These are phyloP conservation scores for Seminavis robusta DNA, from an alignment of 108 stramenopile species.

Conservation along the genomic window DNA sequence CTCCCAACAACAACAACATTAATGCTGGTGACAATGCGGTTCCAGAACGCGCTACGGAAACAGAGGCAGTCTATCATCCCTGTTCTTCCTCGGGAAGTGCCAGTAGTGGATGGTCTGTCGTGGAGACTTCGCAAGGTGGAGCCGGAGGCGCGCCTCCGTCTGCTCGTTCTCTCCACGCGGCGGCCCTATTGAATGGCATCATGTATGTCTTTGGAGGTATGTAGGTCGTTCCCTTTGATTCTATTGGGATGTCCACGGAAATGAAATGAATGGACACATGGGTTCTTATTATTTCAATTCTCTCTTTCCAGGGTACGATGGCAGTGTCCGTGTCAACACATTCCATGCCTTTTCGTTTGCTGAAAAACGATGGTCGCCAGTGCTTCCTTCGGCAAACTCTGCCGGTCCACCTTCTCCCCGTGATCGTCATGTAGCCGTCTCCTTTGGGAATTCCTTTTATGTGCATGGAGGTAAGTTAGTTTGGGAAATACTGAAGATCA, in stretches of 20 bases:
- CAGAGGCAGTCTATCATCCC: no score
- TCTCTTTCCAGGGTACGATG: no score
- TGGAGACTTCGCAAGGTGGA: conserved; percentile 5
- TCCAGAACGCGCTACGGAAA: no score
- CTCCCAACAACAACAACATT: no score
- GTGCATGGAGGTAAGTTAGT: conserved; percentile 89
- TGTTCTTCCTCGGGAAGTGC: no score
- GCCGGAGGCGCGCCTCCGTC: conserved; percentile 43
- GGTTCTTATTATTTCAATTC: conserved; percentile 39
- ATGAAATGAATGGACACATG: conserved; percentile 19
- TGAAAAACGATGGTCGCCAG: conserved; percentile 57
- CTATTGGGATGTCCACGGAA: conserved; percentile 45
- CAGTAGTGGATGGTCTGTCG: conserved; percentile 12
- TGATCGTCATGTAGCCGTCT: conserved; percentile 88
- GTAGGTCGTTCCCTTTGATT: conserved; percentile 71
- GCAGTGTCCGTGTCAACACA: conserved; percentile 91
- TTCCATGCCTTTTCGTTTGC: conserved; percentile 91
- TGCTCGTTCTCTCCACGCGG: conserved; percentile 84
- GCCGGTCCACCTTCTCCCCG: conserved; percentile 69
- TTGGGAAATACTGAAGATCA: no score
- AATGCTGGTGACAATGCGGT: no score
- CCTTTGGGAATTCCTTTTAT: conserved; percentile 73
- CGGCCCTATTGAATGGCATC: conserved; percentile 53
- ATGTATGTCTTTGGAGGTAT: conserved; percentile 54
- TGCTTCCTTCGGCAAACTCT: conserved; percentile 47